A percentile compares a stretch with the other conserved stretches of the same genome.
Conservation (phyloP, 78 protist genomes). For the Dictyostelium intermedium region DNA sequence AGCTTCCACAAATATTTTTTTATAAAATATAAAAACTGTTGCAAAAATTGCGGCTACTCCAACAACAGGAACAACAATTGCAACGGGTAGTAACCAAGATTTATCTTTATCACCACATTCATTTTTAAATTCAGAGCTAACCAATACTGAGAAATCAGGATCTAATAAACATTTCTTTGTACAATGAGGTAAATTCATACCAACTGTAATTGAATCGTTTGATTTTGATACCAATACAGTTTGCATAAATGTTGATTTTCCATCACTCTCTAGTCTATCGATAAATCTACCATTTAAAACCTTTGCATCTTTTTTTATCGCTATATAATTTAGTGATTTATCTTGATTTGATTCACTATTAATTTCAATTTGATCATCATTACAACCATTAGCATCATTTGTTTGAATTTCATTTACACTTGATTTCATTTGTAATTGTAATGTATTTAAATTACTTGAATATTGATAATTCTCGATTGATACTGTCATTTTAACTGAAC, state of each 20-base stretch:
- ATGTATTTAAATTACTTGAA: background rate
- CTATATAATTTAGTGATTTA: background rate
- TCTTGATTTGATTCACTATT: background rate
- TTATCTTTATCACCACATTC: background rate
- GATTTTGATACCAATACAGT: background rate
- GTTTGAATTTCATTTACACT: background rate
- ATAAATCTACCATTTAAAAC: background rate
- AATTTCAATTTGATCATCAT: background rate
- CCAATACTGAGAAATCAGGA: background rate
- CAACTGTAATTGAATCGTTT: background rate
- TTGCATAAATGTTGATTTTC: background rate
- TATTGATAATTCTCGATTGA: background rate
- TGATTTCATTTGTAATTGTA: background rate
- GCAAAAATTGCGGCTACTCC: background rate
- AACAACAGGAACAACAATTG: background rate
- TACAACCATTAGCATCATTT: background rate
- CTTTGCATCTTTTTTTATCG: background rate
- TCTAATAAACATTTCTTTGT: background rate
- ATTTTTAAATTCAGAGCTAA: background rate
- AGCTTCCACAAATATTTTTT: background rate
- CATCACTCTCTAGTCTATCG: background rate
- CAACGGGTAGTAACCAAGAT: slow-evolving; percentile 22
- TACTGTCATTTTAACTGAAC: background rate
- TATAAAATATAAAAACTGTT: background rate
- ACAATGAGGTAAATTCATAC: background rate